phyloP scores from a whole-genome alignment of 139 green algal species.

The Diplosphaera chodatii region DNA sequence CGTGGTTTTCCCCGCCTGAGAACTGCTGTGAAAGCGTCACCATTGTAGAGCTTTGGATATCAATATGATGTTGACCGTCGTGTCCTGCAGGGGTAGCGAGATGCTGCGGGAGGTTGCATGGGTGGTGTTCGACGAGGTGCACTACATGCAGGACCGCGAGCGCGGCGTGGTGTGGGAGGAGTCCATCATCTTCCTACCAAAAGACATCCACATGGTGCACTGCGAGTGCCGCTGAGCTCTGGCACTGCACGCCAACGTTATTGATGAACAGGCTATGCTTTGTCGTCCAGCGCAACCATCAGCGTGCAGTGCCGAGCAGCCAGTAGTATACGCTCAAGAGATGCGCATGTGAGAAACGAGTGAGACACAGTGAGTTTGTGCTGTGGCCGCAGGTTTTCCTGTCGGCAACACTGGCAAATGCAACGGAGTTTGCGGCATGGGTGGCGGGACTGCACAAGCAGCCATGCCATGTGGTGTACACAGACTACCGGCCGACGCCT shows the following conservation, averaged over 20 bases:
- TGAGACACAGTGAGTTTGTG: too few species aligned
- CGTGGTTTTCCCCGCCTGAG: too few species aligned
- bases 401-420: conserved; percentile 94
- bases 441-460: conserved; percentile 73
- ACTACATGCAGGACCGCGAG: conserved; percentile 89
- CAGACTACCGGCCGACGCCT: conserved; percentile 89
- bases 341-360: too few species aligned
- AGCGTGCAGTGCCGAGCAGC: too few species aligned
- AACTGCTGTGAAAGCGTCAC: too few species aligned
- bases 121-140: conserved; percentile 96
- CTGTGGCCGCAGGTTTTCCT: conserved; percentile 69
- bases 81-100: conserved; percentile 75
- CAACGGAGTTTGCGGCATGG: conserved; percentile 91
- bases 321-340: too few species aligned
- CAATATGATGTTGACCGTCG: too few species aligned
- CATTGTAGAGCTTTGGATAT: too few species aligned
- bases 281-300: too few species aligned
- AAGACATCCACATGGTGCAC: conserved; percentile 25
- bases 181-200: conserved; percentile 91
- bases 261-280: too few species aligned
- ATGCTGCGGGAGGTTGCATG: conserved; percentile 84
- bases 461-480: conserved; percentile 96
- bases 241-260: too few species aligned
- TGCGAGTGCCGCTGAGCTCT: too few species aligned
- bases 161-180: conserved; percentile 99